These are phyloP conservation scores for Psilocybe cyanescens DNA, from an alignment of 768 basidiomycete species.

Conservation along the genomic window DNA sequence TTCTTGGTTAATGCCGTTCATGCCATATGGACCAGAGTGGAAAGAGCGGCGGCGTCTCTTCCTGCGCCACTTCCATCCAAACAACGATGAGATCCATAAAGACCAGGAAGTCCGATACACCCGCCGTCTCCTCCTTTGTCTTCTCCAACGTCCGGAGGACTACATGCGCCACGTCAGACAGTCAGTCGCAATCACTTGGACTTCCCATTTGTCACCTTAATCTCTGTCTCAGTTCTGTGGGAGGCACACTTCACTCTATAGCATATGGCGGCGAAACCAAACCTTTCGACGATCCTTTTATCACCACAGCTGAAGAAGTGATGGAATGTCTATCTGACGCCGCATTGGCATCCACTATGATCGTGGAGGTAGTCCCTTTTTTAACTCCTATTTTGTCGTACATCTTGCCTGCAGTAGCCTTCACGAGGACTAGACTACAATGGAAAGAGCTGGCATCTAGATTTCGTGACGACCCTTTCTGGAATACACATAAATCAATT, in stretches of 20 bases:
- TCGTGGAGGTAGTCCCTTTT: constrained; percentile 40
- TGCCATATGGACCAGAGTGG: constrained; percentile 42
- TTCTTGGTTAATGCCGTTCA: constrained; percentile 38
- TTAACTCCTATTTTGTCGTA: constrained; percentile 39
- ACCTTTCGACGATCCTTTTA: constrained; percentile 41
- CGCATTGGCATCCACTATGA: constrained; percentile 36
- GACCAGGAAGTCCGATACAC: constrained; percentile 28
- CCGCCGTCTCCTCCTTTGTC: constrained; percentile 31
- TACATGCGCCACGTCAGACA: constrained; percentile 36
- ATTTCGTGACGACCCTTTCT: constrained; percentile 39
- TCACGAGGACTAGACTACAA: constrained; percentile 44
- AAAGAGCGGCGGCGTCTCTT: constrained; percentile 41
- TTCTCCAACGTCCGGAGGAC: constrained; percentile 37
- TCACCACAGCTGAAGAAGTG: constrained; percentile 40
- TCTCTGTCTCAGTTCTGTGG: constrained; percentile 35
- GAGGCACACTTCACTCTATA: constrained; percentile 38
- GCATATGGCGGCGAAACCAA: constrained; percentile 47
- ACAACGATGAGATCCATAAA: constrained; percentile 24
- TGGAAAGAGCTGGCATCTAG: constrained; percentile 40
- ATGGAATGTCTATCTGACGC: constrained; percentile 31
- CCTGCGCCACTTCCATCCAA: constrained; percentile 40
- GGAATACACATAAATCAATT: constrained; percentile 16
- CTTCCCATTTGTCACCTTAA: background rate
- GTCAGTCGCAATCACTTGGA: constrained; percentile 28
- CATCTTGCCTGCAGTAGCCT: constrained; percentile 54